A percentile compares a stretch with the other conserved stretches of the same genome.
Evolutionary conservation across 2,329 filamentous ascomycete genomes (phyloP).

Genomic region (Apiospora rasikravindrae): DNA sequence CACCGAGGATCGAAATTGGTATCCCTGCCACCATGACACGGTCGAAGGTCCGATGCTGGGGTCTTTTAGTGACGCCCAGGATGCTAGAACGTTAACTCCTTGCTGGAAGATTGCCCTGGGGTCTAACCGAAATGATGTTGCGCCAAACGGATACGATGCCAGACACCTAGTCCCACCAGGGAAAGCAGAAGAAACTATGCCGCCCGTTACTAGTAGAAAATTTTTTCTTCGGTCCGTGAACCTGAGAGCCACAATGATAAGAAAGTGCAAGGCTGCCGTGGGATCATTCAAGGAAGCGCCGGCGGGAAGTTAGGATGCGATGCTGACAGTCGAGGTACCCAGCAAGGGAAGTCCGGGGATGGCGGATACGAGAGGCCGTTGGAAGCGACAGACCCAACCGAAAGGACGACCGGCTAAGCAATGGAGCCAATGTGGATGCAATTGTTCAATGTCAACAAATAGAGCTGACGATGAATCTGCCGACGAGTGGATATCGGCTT

Average conservation of each 20-base stretch:
- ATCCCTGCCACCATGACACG: slow-evolving; percentile 20
- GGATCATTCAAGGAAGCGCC: not conserved
- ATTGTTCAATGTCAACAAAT: slow-evolving; percentile 11
- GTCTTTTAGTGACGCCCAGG: slow-evolving; percentile 12
- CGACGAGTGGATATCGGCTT: slow-evolving; percentile 9
- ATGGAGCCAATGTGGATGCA: slow-evolving; percentile 12
- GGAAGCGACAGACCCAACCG: not conserved
- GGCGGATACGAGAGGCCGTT: slow-evolving; percentile 16
- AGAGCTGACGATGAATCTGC: not conserved
- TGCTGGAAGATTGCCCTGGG: slow-evolving; percentile 17
- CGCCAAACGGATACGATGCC: slow-evolving; percentile 25
- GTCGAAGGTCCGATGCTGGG: slow-evolving; percentile 18
- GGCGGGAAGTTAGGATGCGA: not conserved
- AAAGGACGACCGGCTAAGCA: slow-evolving; percentile 6
- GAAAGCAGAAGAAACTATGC: not conserved
- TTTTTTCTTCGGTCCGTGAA: slow-evolving; percentile 17
- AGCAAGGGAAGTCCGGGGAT: slow-evolving; percentile 8
- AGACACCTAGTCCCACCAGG: slow-evolving; percentile 15
- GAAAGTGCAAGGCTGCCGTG: slow-evolving; percentile 3
- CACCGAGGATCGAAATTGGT: slow-evolving; percentile 23
- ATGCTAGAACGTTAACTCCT: slow-evolving; percentile 14
- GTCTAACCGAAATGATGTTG: slow-evolving; percentile 26
- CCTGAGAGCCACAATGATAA: slow-evolving; percentile 17
- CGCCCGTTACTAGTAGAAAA: slow-evolving; percentile 2
- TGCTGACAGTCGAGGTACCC: slow-evolving; percentile 1